Base-by-base conservation (phyloP, 345 rosid genomes). In the Lumnitzera littorea region DNA sequence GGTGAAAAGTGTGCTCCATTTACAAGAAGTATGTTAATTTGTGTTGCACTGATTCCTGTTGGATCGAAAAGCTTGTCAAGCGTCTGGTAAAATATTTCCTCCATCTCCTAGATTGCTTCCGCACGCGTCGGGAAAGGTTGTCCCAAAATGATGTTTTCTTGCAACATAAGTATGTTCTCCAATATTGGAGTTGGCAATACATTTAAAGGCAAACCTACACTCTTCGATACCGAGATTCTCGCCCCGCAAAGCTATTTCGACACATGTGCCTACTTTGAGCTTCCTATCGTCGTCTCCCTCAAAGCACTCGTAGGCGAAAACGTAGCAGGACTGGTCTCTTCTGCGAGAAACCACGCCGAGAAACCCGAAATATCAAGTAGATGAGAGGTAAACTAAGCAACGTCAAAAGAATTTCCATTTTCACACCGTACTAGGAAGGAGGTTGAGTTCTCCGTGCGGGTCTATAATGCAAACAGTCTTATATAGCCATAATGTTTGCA, bases 1-100 rank as follows among this genome's bases (percentile, higher is more conserved):
- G 73, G 55, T 0, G 80, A 11, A 31, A 71, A 46, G 55, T 67
- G 23, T 11, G 73, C 60, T 46, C 64, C 61, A 46, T 63, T 71
- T 2, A 69, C 51, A 43, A 75, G 62, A 11, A 75, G 62, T 27
- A 71, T 53, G 52, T 71, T 73, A 25, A 75, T 65, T 9, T 75
- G 67, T 43, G 55, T 25, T 1, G 76, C 68, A 15, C 49, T 48
- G 51, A 71, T 24, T 7, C 70, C 62, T 1, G 80, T 48, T 46
- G 46, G 61, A 6, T 54, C 29, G 15, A 71, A 57, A 57, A 75
- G 75, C 53, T 67, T 48, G 25, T 67, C 72, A 27, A 75, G 62
- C 7, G 57, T 70, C 2, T 27, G 20, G 29, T 52, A 55, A 53
- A 61, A 48, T 27, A 65, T 13, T n/a, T 56, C 72, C 7, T 70